phyloP scores from a whole-genome alignment of 1,284 basidiomycete species.

The Omphalotus olearius region DNA sequence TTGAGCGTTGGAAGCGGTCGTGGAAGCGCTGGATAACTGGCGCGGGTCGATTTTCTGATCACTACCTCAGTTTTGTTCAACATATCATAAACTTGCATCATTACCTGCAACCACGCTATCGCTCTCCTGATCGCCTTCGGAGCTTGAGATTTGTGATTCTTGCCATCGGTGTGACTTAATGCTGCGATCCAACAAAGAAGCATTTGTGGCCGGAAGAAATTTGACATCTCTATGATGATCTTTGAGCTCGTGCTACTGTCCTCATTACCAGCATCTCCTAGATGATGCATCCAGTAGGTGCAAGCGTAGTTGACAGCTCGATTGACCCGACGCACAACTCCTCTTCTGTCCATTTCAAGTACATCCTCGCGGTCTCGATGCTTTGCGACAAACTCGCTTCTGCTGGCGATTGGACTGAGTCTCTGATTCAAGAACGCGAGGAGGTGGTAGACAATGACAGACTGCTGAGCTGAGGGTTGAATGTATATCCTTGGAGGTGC shows the following conservation, averaged over 20 bases:
- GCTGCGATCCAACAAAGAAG: too few relatives aligned
- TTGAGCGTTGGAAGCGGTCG: too few relatives aligned
- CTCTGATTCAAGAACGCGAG: constrained; percentile 1
- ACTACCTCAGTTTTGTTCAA: too few relatives aligned
- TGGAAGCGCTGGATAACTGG: too few relatives aligned
- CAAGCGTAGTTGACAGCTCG: constrained; percentile 2
- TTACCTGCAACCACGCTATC: too few relatives aligned
- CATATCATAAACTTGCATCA: too few relatives aligned
- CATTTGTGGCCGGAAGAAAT: too few relatives aligned
- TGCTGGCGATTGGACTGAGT: background rate
- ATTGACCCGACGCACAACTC: background rate
- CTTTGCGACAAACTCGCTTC: background rate
- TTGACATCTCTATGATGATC: background rate
- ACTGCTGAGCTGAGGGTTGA: background rate
- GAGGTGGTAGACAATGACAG: background rate
- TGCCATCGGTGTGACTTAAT: too few relatives aligned
- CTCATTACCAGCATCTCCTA: background rate
- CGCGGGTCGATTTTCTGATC: too few relatives aligned
- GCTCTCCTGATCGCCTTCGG: too few relatives aligned
- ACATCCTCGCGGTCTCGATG: background rate
- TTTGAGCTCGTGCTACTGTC: background rate
- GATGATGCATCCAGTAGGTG: constrained; percentile 5
- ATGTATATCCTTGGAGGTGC: background rate
- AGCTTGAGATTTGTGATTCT: too few relatives aligned
- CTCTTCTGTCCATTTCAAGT: background rate